These are phyloP conservation scores for Sindora glabra DNA, from an alignment of 306 rosid genomes.

Conservation along the genomic window DNA sequence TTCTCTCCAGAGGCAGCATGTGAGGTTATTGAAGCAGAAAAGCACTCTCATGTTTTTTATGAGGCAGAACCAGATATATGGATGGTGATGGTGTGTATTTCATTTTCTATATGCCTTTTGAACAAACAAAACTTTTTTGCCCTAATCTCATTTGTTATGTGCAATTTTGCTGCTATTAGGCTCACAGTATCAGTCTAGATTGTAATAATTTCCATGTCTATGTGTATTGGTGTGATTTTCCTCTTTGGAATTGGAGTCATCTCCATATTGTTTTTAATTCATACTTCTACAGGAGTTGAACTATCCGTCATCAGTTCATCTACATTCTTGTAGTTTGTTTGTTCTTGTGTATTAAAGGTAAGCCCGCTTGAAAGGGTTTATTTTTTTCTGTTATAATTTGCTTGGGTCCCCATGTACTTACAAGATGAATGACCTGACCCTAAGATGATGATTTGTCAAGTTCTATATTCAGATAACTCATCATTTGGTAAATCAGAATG, in stretches of 20 bases:
- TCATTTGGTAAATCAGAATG: background rate
- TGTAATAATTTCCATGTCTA: background rate
- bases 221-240: background rate
- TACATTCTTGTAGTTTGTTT: background rate
- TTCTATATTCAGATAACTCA: background rate
- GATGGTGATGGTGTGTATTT: constrained; percentile 70
- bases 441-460: background rate
- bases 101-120: background rate
- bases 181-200: no score
- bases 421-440: background rate
- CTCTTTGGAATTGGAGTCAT: background rate
- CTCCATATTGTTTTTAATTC: background rate
- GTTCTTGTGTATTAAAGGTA: background rate
- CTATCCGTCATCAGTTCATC: background rate
- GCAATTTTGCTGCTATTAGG: no score
- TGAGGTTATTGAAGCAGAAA: constrained; percentile 81
- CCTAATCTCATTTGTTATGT: no score
- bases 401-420: background rate
- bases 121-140: background rate
- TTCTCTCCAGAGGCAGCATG: constrained; percentile 93
- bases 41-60: constrained; percentile 68
- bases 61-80: constrained; percentile 93
- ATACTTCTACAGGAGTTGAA: background rate
- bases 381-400: background rate
- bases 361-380: background rate